Evolutionary conservation across 306 rosid species (phyloP), one percentile per base, ranked within the genome.

Genomic region (Trifolium pratense): DNA sequence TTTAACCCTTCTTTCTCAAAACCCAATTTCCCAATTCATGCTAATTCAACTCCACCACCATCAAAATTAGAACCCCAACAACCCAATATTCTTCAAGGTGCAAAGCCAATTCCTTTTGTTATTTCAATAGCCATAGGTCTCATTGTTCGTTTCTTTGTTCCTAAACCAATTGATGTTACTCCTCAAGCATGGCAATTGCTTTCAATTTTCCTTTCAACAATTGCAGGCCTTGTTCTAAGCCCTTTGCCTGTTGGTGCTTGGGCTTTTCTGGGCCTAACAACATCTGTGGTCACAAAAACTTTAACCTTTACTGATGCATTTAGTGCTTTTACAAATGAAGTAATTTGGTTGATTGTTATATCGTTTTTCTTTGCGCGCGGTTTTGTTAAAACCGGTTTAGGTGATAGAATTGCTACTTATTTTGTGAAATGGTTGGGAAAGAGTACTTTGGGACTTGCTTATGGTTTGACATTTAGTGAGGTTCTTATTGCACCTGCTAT

Each of bases 311-410:
- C 89, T 0, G 83, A 87, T 6, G 99, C 97, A 39, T 94, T 94
- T 69, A 37, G 83, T 39, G 99, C 99, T 4, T 94, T 94, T 80
- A 94, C 99, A 4, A 90, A 75, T 39, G 97, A 94, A 75, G 99
- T 94, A 7, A 94, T 91, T 77, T 94, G 97, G 97, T 60, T 94
- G 83, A 94, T 94, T 45, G 99, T 94, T 18, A 92, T 94, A 21
- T 94, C 99, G 3, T 94, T 94, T 85, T 94, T 94, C 75, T 94
- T 94, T 43, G 97, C 99, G 39, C 97, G 99, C 13, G 99, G 99
- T 0, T 91, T 94, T 42, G 97, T 94, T 9, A 94, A 94, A 76
- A 94, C 99, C 14, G 97, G 99, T 0, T 61, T 94, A 18, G 99
- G 97, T 3, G 93, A 94, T 76, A 85, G 99, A 55, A 86, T 94